phyloP scores from a whole-genome alignment of 2,329 filamentous ascomycete genomes.

The Fusarium ambrosium region DNA sequence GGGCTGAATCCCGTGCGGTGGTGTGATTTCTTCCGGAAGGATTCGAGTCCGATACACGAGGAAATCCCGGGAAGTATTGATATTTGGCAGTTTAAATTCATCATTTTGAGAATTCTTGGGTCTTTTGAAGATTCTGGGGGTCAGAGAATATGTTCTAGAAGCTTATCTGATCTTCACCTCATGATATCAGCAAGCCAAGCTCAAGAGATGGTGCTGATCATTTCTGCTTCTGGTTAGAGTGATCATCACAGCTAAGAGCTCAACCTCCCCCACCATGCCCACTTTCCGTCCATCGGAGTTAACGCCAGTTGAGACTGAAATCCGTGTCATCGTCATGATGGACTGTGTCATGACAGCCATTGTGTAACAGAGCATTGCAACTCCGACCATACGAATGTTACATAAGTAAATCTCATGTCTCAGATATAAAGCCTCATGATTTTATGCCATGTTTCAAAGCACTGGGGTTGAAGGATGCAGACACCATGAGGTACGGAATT shows the following conservation, averaged over 20 bases:
- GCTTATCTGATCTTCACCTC: neutral
- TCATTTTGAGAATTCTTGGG: neutral
- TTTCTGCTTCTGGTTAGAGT: neutral
- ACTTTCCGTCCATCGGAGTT: constrained; percentile 10
- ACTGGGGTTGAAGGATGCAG: accelerated
- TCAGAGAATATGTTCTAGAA: neutral
- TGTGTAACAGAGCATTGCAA: neutral
- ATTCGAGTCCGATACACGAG: neutral
- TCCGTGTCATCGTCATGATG: neutral
- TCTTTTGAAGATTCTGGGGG: neutral
- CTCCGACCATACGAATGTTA: neutral
- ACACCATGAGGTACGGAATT: neutral
- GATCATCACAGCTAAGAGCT: neutral
- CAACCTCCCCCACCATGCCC: neutral
- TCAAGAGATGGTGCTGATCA: neutral
- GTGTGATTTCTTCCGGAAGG: neutral
- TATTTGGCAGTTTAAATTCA: neutral
- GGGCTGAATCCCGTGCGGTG: constrained; percentile 14
- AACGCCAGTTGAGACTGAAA: neutral
- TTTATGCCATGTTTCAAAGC: neutral
- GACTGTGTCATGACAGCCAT: neutral
- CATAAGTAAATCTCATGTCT: too few relatives aligned
- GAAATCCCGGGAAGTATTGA: neutral
- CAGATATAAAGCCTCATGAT: neutral
- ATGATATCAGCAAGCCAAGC: neutral